phyloP scores from a whole-genome alignment of 148 eudicot genomes.

The Limonium bicolor region DNA sequence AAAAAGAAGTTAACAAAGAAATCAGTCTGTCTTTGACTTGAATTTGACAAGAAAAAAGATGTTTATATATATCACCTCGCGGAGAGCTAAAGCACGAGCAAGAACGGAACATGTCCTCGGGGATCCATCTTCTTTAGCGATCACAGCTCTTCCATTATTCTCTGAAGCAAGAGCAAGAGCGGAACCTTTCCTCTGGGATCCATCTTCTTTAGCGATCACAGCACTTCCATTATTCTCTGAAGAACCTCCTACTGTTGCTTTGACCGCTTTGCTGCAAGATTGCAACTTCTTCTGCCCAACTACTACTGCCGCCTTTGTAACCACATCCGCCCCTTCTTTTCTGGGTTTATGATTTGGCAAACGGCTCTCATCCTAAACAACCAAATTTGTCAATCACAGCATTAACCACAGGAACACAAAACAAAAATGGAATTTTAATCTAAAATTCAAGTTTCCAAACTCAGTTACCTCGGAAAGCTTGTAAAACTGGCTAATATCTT shows the following conservation, averaged over 20 bases:
- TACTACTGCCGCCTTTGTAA: too few species aligned
- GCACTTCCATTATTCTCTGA: too few species aligned
- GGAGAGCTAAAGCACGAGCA: conserved; percentile 23
- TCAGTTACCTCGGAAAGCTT: conserved; percentile 13
- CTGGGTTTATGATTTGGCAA: too few species aligned
- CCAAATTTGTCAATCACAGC: not conserved
- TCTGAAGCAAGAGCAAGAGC: too few species aligned
- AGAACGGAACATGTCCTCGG: conserved; percentile 15
- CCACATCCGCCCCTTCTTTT: too few species aligned
- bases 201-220: too few species aligned
- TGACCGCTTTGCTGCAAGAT: too few species aligned
- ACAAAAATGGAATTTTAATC: not conserved
- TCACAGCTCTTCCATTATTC: not conserved
- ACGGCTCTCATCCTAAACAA: conserved; percentile 10
- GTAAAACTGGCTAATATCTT: conserved; percentile 25
- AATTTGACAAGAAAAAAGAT: not conserved
- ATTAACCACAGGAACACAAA: not conserved
- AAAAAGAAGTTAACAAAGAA: not conserved
- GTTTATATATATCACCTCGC: too few species aligned
- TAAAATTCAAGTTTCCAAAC: not conserved
- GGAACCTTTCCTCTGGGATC: too few species aligned
- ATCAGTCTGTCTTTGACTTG: not conserved
- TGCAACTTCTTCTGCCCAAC: too few species aligned
- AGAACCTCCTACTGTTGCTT: too few species aligned
- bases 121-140: conserved; percentile 3